These are phyloP conservation scores for Omphalea diandra DNA, from an alignment of 441 rosid genomes.

Conservation along the genomic window DNA sequence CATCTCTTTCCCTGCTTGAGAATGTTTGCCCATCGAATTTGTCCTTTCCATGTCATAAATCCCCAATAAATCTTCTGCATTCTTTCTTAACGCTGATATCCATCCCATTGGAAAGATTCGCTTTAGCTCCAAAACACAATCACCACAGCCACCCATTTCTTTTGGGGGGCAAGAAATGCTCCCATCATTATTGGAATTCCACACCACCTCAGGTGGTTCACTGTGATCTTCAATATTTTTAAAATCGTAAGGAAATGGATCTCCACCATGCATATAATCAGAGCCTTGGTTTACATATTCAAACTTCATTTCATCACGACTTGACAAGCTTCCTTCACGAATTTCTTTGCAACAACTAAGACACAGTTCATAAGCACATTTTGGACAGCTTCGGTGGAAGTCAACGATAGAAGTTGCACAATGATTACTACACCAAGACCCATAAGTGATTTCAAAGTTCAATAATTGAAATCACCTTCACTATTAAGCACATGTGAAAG, in stretches of 20 bases:
- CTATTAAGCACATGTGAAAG: not conserved
- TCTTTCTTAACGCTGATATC: constrained; percentile 51
- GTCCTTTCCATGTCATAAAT: constrained; percentile 20
- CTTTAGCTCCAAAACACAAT: constrained; percentile 59
- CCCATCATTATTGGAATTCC: constrained; percentile 58
- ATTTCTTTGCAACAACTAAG: constrained; percentile 80
- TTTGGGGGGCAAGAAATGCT: constrained; percentile 63
- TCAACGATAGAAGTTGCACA: constrained; percentile 92
- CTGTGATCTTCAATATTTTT: constrained; percentile 24
- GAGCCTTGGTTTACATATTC: constrained; percentile 49
- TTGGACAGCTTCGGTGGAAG: constrained; percentile 78
- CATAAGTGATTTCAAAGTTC: constrained; percentile 12
- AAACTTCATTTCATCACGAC: constrained; percentile 40
- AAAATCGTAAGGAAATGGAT: constrained; percentile 32
- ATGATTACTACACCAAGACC: constrained; percentile 57
- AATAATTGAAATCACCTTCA: constrained; percentile 12
- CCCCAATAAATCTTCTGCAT: constrained; percentile 38
- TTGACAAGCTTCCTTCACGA: constrained; percentile 47
- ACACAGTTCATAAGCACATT: constrained; percentile 78
- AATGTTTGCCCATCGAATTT: constrained; percentile 22
- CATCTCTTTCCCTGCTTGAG: constrained; percentile 22
- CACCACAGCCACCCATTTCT: constrained; percentile 79
- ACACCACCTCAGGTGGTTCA: constrained; percentile 28
- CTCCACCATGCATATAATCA: constrained; percentile 78
- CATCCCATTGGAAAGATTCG: constrained; percentile 53